Evolutionary conservation across 1,284 basidiomycete species (phyloP).

Genomic region (Anthracocystis panici-leucophaei): DNA sequence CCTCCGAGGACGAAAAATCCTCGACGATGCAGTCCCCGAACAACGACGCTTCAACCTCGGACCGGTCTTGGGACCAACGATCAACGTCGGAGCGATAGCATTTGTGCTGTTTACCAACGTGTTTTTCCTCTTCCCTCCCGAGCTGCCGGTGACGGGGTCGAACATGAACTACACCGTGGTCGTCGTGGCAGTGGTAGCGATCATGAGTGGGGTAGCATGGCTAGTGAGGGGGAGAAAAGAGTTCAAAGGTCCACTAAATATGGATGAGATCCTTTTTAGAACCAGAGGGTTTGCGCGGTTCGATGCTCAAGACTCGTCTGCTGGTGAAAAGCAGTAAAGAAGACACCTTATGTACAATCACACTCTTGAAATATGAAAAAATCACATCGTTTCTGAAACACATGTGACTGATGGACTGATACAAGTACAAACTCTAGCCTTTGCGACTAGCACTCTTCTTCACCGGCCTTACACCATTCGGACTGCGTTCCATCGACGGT

Average conservation of each 20-base stretch:
- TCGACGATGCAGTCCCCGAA: slow-evolving; percentile 60
- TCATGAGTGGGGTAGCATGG: slow-evolving; percentile 49
- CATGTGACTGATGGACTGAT: background rate
- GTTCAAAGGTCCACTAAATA: slow-evolving; percentile 55
- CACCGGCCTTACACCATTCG: slow-evolving; percentile 17
- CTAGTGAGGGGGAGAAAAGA: slow-evolving; percentile 37
- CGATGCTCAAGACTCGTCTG: slow-evolving; percentile 9
- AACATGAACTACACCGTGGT: slow-evolving; percentile 72
- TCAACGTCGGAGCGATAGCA: slow-evolving; percentile 70
- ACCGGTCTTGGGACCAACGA: slow-evolving; percentile 53
- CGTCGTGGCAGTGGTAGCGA: slow-evolving; percentile 50
- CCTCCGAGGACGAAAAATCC: slow-evolving; percentile 70
- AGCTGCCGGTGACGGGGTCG: slow-evolving; percentile 68
- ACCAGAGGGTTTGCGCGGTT: slow-evolving; percentile 32
- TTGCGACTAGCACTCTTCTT: slow-evolving; percentile 31
- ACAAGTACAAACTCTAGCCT: slow-evolving; percentile 18
- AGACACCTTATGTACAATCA: background rate
- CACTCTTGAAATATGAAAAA: background rate
- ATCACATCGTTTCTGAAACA: background rate
- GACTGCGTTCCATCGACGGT: slow-evolving; percentile 30
- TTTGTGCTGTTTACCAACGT: slow-evolving; percentile 71
- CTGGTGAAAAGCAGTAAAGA: background rate
- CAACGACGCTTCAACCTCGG: slow-evolving; percentile 41
- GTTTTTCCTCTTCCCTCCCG: slow-evolving; percentile 73
- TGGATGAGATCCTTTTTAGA: slow-evolving; percentile 44